A percentile compares a stretch with the other conserved stretches of the same genome.
These are phyloP conservation scores for Dictyostelium discoideum DNA, from an alignment of 78 protist genomes.

Conservation along the genomic window DNA sequence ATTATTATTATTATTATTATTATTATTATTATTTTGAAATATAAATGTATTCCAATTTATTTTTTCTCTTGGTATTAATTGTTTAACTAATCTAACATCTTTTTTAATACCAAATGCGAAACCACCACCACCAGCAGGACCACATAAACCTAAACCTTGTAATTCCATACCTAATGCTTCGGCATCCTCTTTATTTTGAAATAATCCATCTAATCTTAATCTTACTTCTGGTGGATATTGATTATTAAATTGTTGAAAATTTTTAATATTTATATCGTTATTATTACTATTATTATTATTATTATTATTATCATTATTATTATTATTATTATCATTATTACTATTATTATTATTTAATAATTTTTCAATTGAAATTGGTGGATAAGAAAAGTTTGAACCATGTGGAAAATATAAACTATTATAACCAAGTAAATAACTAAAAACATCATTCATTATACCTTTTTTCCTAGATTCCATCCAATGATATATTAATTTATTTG, in stretches of 20 bases:
- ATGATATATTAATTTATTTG: constrained; percentile 21
- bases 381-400: constrained; percentile 32
- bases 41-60: constrained; percentile 29
- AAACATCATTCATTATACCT: constrained; percentile 49
- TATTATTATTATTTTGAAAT: constrained; percentile 9
- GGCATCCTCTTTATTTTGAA: constrained; percentile 59
- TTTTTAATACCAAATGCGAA: constrained; percentile 66
- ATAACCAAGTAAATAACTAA: constrained; percentile 56
- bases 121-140: constrained; percentile 82
- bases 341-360: neutral
- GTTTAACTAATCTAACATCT: constrained; percentile 58
- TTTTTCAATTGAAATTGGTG: constrained; percentile 8
- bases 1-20: neutral
- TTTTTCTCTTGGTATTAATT: constrained; percentile 43
- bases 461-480: constrained; percentile 61
- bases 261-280: neutral
- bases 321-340: no score
- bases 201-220: constrained; percentile 67
- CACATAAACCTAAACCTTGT: constrained; percentile 67
- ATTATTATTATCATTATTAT: neutral
- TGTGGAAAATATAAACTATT: constrained; percentile 65
- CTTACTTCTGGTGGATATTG: constrained; percentile 71
- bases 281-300: neutral
- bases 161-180: constrained; percentile 60
- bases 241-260: neutral